Evolutionary conservation across 495 filamentous ascomycete genomes (phyloP), one percentile per base, ranked within the genome.

Genomic region (Penicillium longicatenatum): DNA sequence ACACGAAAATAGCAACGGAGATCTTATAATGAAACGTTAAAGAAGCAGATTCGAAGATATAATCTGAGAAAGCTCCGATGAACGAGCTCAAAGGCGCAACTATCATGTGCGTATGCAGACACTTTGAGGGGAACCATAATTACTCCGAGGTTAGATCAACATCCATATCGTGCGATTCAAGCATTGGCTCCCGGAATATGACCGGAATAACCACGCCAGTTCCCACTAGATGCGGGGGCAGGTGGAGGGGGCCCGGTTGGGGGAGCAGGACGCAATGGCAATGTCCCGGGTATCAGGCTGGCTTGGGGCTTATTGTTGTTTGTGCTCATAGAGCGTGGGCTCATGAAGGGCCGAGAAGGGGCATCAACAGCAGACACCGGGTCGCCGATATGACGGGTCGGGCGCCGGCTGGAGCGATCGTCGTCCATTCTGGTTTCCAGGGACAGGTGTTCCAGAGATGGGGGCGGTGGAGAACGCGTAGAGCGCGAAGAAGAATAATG

Each of bases 231-330:
- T 42, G 69, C 64, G 2, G 77, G 70, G 31, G 73, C 60, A 19
- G 78, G 74, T 19, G 76, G 66, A 6, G 74, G 68, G 21, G 53
- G 53, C 17, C 75, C 78, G 29, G 52, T 70, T 22, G 77, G 73
- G 10, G 78, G 74, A 20, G 72, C 65, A 22, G 53, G 19, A 11
- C 77, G 76, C 24, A 79, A 70, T 4, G 80, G 79, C 47, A 82
- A 48, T 2, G 75, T 64, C 4, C 71, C 65, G 17, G 67, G 68
- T 61, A 74, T 72, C 58, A 75, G 54, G 31, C 71, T 75, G 26
- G 72, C 69, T 41, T 71, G 67, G 6, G 71, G 66, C 20, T 70
- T 71, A 8, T 64, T 63, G 45, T 74, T 78, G 55, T 72, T 63
- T 14, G 74, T 75, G 58, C 73, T 77, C 30, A 64, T 65, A 37